Evolutionary conservation across 495 filamentous ascomycete species (phyloP), one percentile per base, ranked within the genome.

Genomic region (Hypoxylon perforatum): DNA sequence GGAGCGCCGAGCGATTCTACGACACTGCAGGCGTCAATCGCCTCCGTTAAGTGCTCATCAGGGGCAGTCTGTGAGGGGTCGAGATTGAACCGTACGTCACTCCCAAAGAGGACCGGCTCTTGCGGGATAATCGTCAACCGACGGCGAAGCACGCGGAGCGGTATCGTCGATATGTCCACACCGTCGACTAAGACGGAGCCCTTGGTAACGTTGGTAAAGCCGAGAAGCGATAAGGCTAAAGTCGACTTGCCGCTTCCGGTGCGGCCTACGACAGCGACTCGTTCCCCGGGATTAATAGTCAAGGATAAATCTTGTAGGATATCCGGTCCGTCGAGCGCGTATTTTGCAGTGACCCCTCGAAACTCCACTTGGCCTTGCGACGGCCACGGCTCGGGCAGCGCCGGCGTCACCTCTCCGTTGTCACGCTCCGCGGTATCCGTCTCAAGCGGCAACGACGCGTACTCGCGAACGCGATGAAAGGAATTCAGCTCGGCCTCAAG

Each of bases 341-440:
- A 75, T 44, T 65, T 66, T 1, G 70, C 64, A 8, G 57, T 56
- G 21, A 73, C 59, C 10, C 71, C 49, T 10, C 50, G 63, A n/a
- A 75, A 50, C 6, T 68, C 28, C 17, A 75, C 58, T 19, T 56
- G 48, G 22, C 73, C 73, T 38, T 67, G 33, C 0, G 73, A 70
- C 25, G 73, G 73, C 73, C 73, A 75, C 5, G 72, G 45, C n/a
- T 51, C 65, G 59, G 28, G 73, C 60, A 1, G 73, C 49, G 18
- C n/a, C 8, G 3, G 17, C 6, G 42, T 1, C 11, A 91, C 91
- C 76, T 94, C 92, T 68, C 94, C 91, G 54, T n/a, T n/a, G n/a
- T n/a, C n/a, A n/a, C 93, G 91, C 8, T 94, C 87, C 21, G 93
- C 90, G 4, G 94, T 81, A 67, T 93, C 35, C 2, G 9, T 38